These are phyloP conservation scores for Bocquillonia castaneifolia DNA, from an alignment of 441 rosid species.

Conservation along the genomic window DNA sequence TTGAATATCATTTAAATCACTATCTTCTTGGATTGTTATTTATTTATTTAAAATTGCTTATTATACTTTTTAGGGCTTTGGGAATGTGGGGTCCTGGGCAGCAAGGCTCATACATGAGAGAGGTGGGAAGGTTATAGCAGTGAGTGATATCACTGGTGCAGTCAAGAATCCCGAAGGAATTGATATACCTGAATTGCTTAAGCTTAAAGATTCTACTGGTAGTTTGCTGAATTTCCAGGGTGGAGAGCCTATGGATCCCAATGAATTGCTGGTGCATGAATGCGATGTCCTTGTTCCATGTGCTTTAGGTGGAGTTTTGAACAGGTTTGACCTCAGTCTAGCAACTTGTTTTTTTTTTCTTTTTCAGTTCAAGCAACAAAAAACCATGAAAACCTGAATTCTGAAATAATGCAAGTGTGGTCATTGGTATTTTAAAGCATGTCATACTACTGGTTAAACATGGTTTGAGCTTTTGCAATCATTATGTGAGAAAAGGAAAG, in stretches of 20 bases:
- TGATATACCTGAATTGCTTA: slow-evolving; percentile 50
- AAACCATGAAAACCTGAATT: not conserved
- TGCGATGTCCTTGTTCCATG: slow-evolving; percentile 96
- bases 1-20: not conserved
- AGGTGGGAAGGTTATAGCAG: slow-evolving; percentile 88
- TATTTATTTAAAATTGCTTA: not conserved
- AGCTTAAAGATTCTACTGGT: slow-evolving; percentile 56
- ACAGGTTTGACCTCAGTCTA: slow-evolving; percentile 44
- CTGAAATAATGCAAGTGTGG: not conserved
- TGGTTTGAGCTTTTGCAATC: not conserved
- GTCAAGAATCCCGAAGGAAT: slow-evolving; percentile 69
- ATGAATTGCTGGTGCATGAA: slow-evolving; percentile 67
- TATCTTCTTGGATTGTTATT: not conserved
- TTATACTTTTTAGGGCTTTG: slow-evolving; percentile 59
- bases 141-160: slow-evolving; percentile 90
- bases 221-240: slow-evolving; percentile 61
- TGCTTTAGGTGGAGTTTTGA: slow-evolving; percentile 89
- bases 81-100: slow-evolving; percentile 96
- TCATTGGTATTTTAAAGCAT: not conserved
- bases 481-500: not conserved
- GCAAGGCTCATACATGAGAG: slow-evolving; percentile 73
- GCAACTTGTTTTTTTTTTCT: slow-evolving; percentile 8
- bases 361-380: not conserved
- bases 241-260: slow-evolving; percentile 62
- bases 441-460: not conserved